A percentile compares a stretch with the other conserved stretches of the same genome.
phyloP scores from a whole-genome alignment of 768 basidiomycete species.

The Pluteus cervinus region DNA sequence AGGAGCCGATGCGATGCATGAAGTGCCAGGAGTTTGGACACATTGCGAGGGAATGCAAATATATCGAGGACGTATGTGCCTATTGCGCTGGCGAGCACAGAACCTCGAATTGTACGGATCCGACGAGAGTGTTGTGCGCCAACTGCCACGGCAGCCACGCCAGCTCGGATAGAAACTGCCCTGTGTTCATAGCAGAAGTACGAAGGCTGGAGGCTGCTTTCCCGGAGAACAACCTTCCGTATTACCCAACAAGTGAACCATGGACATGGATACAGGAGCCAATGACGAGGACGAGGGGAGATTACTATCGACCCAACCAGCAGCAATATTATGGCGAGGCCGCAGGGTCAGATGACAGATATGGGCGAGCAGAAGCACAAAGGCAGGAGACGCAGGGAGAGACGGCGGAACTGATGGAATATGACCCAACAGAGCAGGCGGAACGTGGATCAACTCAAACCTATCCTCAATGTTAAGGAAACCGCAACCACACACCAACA shows the following conservation, averaged over 20 bases:
- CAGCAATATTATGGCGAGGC: no score
- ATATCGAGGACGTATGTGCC: conserved; percentile 9
- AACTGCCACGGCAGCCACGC: conserved; percentile 13
- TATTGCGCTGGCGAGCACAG: conserved; percentile 9
- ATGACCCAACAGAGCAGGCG: no score
- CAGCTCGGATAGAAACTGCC: conserved; percentile 15
- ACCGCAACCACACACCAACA: no score
- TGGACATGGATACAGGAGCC: conserved; percentile 11
- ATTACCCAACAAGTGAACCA: conserved; percentile 11
- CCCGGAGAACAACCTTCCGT: conserved; percentile 14
- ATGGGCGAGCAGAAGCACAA: no score
- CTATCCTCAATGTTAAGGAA: no score
- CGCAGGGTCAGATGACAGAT: no score
- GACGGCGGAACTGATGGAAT: no score
- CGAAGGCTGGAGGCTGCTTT: conserved; percentile 2
- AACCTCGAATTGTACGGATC: conserved; percentile 5
- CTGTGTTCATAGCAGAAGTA: conserved; percentile 10
- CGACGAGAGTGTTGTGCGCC: conserved; percentile 4
- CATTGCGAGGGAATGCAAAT: conserved; percentile 10
- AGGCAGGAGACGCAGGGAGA: no score
- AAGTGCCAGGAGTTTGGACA: conserved; percentile 17
- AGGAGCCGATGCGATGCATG: conserved; percentile 12
- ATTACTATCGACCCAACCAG: no score
- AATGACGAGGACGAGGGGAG: no score
- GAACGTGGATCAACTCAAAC: no score